Conservation (phyloP, 2,329 filamentous ascomycete species). For the Cercospora sojina region DNA sequence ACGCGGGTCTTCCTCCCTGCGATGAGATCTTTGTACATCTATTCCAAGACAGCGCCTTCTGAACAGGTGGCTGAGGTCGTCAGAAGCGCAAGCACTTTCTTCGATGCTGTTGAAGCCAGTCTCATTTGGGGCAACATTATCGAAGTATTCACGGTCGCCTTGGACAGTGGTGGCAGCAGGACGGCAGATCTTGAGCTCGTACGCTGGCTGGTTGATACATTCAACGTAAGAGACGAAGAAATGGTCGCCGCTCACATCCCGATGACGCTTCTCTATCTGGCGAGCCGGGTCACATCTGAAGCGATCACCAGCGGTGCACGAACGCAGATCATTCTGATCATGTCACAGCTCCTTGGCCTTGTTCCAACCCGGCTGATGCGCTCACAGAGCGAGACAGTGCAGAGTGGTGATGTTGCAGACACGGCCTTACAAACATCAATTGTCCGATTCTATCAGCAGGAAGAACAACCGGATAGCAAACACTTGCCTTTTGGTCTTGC, state of each 20-base stretch:
- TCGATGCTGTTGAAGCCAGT: constrained; percentile 92
- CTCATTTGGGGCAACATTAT: constrained; percentile 66
- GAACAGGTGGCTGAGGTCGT: constrained; percentile 80
- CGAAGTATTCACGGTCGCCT: constrained; percentile 23
- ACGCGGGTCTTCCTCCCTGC: constrained; percentile 85
- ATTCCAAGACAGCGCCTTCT: constrained; percentile 66
- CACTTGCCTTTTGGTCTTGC: constrained; percentile 2
- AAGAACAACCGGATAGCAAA: neutral
- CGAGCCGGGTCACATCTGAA: constrained; percentile 19
- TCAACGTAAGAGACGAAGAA: constrained; percentile 94
- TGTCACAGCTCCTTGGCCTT: constrained; percentile 20
- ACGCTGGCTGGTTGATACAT: constrained; percentile 78
- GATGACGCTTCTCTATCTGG: constrained; percentile 55
- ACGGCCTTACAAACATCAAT: constrained; percentile 8
- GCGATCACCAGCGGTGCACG: neutral
- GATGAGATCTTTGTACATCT: constrained; percentile 74
- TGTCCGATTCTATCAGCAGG: constrained; percentile 18
- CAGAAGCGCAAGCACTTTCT: constrained; percentile 91
- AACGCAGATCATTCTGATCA: constrained; percentile 7
- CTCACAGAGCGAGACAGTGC: neutral
- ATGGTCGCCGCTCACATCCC: constrained; percentile 88
- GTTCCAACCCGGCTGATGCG: constrained; percentile 21
- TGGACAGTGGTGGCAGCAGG: constrained; percentile 4
- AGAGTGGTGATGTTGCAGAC: constrained; percentile 1
- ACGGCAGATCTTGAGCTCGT: constrained; percentile 65